phyloP scores from a whole-genome alignment of 805 yeast genomes.

The Ogataea parapolymorpha region DNA sequence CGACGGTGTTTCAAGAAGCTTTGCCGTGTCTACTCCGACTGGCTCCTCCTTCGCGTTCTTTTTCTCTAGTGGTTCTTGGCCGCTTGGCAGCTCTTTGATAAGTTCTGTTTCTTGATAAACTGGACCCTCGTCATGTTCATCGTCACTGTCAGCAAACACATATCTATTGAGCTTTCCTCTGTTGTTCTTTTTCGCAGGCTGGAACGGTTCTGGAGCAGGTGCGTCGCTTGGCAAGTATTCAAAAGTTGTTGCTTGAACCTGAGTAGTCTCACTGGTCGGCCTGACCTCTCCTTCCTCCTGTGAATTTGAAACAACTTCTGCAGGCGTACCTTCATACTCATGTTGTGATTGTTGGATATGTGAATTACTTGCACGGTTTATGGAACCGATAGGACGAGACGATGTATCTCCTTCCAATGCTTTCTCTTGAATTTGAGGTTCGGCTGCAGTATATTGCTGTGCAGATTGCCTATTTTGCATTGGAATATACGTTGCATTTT shows the following conservation, averaged over 20 bases:
- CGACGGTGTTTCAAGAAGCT: too few species aligned
- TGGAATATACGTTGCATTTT: neutral
- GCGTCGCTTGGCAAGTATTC: neutral
- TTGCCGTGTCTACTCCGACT: too few species aligned
- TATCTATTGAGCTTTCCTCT: slow-evolving; percentile 27
- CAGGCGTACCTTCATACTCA: too few species aligned
- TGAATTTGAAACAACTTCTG: too few species aligned
- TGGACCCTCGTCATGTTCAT: slow-evolving; percentile 22
- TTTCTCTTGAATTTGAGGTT: neutral
- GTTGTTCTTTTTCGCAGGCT: slow-evolving; percentile 10
- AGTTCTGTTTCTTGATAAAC: slow-evolving; percentile 13
- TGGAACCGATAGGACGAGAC: too few species aligned
- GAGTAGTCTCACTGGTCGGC: too few species aligned
- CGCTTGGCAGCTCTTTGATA: neutral
- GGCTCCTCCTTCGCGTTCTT: neutral
- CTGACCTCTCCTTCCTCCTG: too few species aligned
- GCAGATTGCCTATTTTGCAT: neutral
- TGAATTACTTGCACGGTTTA: too few species aligned
- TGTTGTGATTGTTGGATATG: too few species aligned
- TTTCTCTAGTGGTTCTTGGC: neutral
- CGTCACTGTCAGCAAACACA: slow-evolving; percentile 27
- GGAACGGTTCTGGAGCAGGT: slow-evolving; percentile 10
- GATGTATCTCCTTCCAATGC: neutral
- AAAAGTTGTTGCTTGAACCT: too few species aligned
- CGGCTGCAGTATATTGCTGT: neutral